Base-by-base conservation (phyloP, 2,329 filamentous ascomycete species). In the Penicillium sp. region DNA sequence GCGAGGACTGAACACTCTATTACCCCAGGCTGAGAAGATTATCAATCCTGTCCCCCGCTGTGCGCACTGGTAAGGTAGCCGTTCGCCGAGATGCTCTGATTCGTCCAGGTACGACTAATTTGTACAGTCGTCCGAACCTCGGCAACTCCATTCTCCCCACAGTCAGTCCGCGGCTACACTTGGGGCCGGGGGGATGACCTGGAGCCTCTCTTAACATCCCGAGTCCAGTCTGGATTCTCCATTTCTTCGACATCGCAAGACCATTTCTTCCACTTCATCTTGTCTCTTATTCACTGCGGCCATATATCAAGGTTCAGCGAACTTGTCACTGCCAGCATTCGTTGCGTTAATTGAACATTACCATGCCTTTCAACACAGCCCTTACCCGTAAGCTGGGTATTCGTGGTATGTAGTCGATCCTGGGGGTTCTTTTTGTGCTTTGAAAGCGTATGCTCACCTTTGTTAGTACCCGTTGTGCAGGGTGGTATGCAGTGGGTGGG, bases 301-400 rank as follows among this genome's bases (percentile, higher is more conserved):
- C 29, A 24, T 32, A 13, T 36, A 9, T 32, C 35, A 18, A 29
- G 26, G 5, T 9, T 9, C 6, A 18, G 25, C 18, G 9, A 13
- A 2, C 38, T 29, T n/a, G 24, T 18, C n/a, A 32, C 7, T 45
- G 36, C 18, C 18, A 18, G 18, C 18, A 18, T 18, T 18, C 18
- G 18, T 3, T 18, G 1, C 18, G 18, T 18, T 18, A 35, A 49
- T 36, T 39, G 32, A 8, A 28, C 41, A 29, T 36, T 29, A 43
- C 40, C 40, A 84, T 84, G 81, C 78, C 78, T 54, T 84, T 84
- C 75, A 80, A 81, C 58, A 84, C 81, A 42, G 78, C 76, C 52
- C 74, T 84, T 43, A 84, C 81, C 39, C 73, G 79, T 57, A 76
- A 76, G 56, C 73, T 84, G 56, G 81, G 81, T 54, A 76, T 76